Percentiles rank a stretch among this genome's conserved stretches.
Evolutionary conservation across 1,139 yeast genomes (phyloP).

Genomic region (Insectozyma bohioensis): DNA sequence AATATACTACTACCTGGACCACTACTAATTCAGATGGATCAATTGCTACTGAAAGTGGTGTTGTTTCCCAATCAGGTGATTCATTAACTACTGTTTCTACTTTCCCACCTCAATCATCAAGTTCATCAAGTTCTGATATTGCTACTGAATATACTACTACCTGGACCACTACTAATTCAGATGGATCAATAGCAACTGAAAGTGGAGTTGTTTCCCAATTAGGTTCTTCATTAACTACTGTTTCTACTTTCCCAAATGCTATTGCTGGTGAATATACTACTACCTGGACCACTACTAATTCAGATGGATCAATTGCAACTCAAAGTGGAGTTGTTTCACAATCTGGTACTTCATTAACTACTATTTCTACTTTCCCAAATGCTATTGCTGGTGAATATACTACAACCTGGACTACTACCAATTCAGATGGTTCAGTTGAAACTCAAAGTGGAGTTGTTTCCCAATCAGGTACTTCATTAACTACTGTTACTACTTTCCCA

Average conservation of each 20-base stretch:
- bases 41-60: conserved; percentile 9
- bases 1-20: conserved; percentile 5
- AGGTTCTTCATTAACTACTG: conserved; percentile 1
- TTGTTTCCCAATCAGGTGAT: conserved; percentile 6
- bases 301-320: conserved; percentile 9
- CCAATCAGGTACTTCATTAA: conserved; percentile 5
- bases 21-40: conserved; percentile 8
- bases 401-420: conserved; percentile 18
- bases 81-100: conserved; percentile 3
- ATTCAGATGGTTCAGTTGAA: conserved; percentile 15
- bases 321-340: conserved; percentile 18
- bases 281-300: conserved; percentile 6
- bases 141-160: conserved; percentile 16
- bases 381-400: conserved; percentile 12
- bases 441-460: conserved; percentile 16
- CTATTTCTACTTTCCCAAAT: background rate
- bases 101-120: background rate
- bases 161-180: conserved; percentile 19
- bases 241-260: conserved; percentile 11
- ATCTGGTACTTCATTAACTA: conserved; percentile 3
- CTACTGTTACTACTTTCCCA: conserved; percentile 8
- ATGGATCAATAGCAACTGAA: conserved; percentile 18
- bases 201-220: conserved; percentile 14
- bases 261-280: conserved; percentile 3
- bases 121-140: conserved; percentile 13